Base-by-base conservation (phyloP, 1,139 yeast species). In the Wickerhamiella infanticola region DNA sequence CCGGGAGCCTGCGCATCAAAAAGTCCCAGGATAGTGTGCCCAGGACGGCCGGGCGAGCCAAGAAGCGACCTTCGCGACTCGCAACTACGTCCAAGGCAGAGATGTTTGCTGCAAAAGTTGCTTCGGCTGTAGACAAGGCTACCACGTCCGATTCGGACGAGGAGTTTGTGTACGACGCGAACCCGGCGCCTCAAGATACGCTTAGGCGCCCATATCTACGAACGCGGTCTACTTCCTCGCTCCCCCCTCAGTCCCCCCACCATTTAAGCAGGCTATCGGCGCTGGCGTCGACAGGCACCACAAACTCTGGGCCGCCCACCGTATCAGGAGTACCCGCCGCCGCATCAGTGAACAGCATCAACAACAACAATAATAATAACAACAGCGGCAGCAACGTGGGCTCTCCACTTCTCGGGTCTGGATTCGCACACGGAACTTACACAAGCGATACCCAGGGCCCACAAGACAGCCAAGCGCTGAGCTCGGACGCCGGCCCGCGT, bases 101-200 rank as follows among this genome's bases (percentile, higher is more conserved):
- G 58, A 78, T 84, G 48, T 88, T 88, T 64, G 97, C 97, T 9
- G 96, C 97, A 0, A 81, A 81, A 55, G 68, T 88, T 51, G 96
- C 96, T 5, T 80, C 86, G 52, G 97, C 97, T 0, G 94, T 88
- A 6, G 95, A 84, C 55, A 95, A 85, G 55, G 85, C 76, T 26
- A 86, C 82, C 49, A 75, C 81, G 41, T 79, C 88, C 39, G 96
- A 85, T 60, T 78, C 88, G 39, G 95, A 86, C 55, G 97, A 90
- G 61, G 84, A 95, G 1, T 88, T 88, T 69, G 95, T 88, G 9
- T 88, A 88, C 60, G 96, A 86, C 56, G 74, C 75, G 5, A 64
- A 68, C 42, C 64, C 69, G 11, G 55, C 55, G 36, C 65, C 43
- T 9, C 43, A 43, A 38, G 39, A 42, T 18, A 38, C 51, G 5